These are phyloP conservation scores for Chalciporus piperatus DNA, from an alignment of 768 basidiomycete genomes.

Conservation along the genomic window DNA sequence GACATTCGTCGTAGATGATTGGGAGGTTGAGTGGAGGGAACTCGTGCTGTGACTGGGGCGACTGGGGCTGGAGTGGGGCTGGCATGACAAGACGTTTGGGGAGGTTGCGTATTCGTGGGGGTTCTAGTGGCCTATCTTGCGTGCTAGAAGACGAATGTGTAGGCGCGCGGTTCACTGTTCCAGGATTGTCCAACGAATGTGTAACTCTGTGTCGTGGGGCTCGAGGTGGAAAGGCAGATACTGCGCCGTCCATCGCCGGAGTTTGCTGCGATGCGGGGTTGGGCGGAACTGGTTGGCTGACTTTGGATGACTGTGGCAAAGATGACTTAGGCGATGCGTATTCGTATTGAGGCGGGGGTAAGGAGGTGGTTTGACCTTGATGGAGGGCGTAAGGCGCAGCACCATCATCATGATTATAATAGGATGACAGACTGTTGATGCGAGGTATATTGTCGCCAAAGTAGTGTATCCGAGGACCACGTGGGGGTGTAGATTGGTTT, in stretches of 20 bases:
- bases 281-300: conserved; percentile 3
- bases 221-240: background rate
- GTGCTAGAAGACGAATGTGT: conserved; percentile 5
- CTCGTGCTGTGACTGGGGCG: conserved; percentile 13
- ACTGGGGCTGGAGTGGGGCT: conserved; percentile 51
- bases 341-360: conserved; percentile 25
- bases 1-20: conserved; percentile 4
- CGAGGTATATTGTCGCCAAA: conserved; percentile 8
- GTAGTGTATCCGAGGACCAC: conserved; percentile 15
- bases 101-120: conserved; percentile 35
- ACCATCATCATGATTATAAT: conserved; percentile 10
- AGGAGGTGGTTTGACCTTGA: conserved; percentile 11
- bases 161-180: background rate
- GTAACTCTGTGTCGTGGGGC: conserved; percentile 7
- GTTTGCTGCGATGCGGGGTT: background rate
- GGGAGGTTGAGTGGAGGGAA: conserved; percentile 5
- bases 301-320: conserved; percentile 10
- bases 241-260: conserved; percentile 1
- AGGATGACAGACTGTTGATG: conserved; percentile 3
- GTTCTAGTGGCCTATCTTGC: conserved; percentile 11
- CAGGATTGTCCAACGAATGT: conserved; percentile 10
- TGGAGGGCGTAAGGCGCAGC: conserved; percentile 12
- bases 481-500: conserved; percentile 6
- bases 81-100: conserved; percentile 77
- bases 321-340: conserved; percentile 5